These are phyloP conservation scores for Epichloe aotearoae DNA, from an alignment of 2,329 filamentous ascomycete species.

Conservation along the genomic window DNA sequence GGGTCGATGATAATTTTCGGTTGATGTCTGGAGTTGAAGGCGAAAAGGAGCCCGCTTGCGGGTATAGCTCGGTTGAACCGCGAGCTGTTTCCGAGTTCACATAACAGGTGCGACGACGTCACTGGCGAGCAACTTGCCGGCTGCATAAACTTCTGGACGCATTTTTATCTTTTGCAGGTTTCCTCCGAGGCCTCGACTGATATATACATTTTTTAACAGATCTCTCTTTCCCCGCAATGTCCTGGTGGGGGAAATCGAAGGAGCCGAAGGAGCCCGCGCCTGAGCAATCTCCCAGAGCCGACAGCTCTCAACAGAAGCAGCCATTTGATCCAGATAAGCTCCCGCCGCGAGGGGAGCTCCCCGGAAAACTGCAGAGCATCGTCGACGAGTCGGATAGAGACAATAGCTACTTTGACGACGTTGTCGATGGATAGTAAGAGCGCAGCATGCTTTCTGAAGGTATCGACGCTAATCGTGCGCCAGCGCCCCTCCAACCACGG, in stretches of 20 bases:
- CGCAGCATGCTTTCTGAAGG: slow-evolving; percentile 1
- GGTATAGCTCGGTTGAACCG: slow-evolving; percentile 17
- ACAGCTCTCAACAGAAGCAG: slow-evolving; percentile 11
- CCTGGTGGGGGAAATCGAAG: slow-evolving; percentile 30
- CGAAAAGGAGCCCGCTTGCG: slow-evolving; percentile 10
- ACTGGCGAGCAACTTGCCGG: not conserved
- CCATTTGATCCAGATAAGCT: slow-evolving; percentile 33
- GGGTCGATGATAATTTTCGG: slow-evolving; percentile 12
- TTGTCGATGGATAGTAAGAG: slow-evolving; percentile 68
- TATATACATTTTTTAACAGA: not conserved
- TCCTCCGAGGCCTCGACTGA: not conserved
- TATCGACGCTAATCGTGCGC: slow-evolving; percentile 4
- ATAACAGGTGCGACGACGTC: slow-evolving; percentile 1
- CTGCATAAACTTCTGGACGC: too few relatives aligned
- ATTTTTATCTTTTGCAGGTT: not conserved
- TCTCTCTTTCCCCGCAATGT: slow-evolving; percentile 14
- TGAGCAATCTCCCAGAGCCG: slow-evolving; percentile 5
- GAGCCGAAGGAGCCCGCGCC: slow-evolving; percentile 17
- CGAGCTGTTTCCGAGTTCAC: not conserved
- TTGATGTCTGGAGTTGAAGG: slow-evolving; percentile 20
- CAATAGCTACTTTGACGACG: slow-evolving; percentile 62
- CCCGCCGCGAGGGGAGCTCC: slow-evolving; percentile 36
- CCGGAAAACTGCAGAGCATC: slow-evolving; percentile 41
- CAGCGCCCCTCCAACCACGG: slow-evolving; percentile 57
- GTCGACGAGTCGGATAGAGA: slow-evolving; percentile 47